These are phyloP conservation scores for Phtheirospermum japonicum DNA, from an alignment of 257 asterid genomes.

Conservation along the genomic window DNA sequence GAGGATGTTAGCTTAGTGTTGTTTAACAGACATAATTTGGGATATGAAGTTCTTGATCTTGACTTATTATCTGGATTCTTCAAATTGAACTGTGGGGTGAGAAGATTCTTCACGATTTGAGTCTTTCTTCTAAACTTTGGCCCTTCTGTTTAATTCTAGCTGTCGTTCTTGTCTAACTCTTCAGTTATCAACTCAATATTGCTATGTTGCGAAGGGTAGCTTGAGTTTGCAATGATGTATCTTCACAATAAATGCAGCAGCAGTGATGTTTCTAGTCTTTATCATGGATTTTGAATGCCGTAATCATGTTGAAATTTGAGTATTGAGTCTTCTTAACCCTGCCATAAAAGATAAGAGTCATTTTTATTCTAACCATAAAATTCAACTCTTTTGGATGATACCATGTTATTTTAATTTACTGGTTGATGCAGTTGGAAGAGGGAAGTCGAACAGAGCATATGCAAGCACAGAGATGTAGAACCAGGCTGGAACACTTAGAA, in stretches of 20 bases:
- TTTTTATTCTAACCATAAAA: not conserved
- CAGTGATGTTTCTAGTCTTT: not conserved
- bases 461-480: conserved; percentile 91
- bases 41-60: not conserved
- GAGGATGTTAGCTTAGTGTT: not conserved
- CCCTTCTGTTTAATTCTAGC: not conserved
- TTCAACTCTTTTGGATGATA: conserved; percentile 9
- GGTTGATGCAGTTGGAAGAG: conserved; percentile 76
- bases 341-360: not conserved
- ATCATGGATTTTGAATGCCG: not conserved
- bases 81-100: conserved; percentile 11
- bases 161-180: not conserved
- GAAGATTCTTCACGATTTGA: not conserved
- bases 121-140: not conserved
- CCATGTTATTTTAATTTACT: conserved; percentile 2
- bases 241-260: not conserved
- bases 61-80: conserved; percentile 21
- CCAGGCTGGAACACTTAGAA: conserved; percentile 84
- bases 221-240: conserved; percentile 15
- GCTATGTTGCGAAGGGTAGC: conserved; percentile 1
- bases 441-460: conserved; percentile 72
- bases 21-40: not conserved
- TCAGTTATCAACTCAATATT: not conserved
- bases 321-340: conserved; percentile 3
- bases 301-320: conserved; percentile 7